These are phyloP conservation scores for Penicillium turbatum DNA, from an alignment of 495 filamentous ascomycete genomes.

Conservation along the genomic window DNA sequence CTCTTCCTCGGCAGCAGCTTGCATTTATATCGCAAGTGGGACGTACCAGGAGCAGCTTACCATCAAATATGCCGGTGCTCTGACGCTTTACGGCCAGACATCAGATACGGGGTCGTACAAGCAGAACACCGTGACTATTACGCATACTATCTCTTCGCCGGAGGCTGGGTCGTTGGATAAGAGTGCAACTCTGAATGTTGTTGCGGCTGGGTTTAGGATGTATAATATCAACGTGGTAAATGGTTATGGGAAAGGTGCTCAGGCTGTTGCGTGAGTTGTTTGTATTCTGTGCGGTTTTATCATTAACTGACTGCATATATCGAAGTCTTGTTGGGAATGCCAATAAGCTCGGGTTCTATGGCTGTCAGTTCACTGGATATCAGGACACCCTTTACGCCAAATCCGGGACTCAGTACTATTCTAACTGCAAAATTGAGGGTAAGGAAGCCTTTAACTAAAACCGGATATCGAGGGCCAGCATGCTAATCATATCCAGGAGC, in stretches of 20 bases:
- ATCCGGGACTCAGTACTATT: slow-evolving; percentile 54
- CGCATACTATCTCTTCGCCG: slow-evolving; percentile 45
- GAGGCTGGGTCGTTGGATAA: slow-evolving; percentile 40
- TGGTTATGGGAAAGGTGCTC: slow-evolving; percentile 32
- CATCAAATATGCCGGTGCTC: slow-evolving; percentile 33
- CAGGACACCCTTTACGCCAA: slow-evolving; percentile 63
- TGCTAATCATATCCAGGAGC: slow-evolving; percentile 16
- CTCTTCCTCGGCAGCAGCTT: slow-evolving; percentile 22
- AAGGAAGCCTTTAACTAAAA: slow-evolving; percentile 4
- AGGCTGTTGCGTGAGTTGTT: slow-evolving; percentile 34
- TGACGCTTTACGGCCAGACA: slow-evolving; percentile 54
- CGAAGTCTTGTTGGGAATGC: slow-evolving; percentile 45
- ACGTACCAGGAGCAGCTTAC: slow-evolving; percentile 50
- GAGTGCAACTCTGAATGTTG: slow-evolving; percentile 55
- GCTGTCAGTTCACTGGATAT: slow-evolving; percentile 53
- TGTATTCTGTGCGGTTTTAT: background rate
- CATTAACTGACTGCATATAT: background rate
- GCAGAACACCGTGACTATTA: slow-evolving; percentile 59
- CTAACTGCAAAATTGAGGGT: slow-evolving; percentile 53
- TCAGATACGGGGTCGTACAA: slow-evolving; percentile 50
- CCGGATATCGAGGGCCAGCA: background rate
- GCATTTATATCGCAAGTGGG: slow-evolving; percentile 38
- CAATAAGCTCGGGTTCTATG: slow-evolving; percentile 55
- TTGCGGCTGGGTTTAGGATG: slow-evolving; percentile 45
- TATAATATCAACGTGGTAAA: slow-evolving; percentile 65